phyloP scores from a whole-genome alignment of 164 flowering plant genomes.

The Nelumbo lutea region DNA sequence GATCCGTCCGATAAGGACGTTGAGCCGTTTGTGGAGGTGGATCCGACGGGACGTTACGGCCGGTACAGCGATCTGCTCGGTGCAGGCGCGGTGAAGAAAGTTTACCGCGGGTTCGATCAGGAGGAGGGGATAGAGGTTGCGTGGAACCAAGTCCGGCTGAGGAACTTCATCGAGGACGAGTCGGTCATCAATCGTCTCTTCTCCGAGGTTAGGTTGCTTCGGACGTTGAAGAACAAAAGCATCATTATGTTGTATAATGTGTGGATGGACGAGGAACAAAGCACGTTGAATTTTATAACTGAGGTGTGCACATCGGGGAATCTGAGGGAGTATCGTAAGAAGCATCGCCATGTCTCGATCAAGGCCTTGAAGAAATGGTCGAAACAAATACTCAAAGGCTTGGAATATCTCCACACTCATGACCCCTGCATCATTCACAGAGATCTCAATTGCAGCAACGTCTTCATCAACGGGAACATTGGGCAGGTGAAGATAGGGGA shows the following conservation, averaged over 20 bases:
- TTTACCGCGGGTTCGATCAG: conserved; percentile 77
- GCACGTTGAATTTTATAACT: conserved; percentile 66
- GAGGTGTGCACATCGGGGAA: conserved; percentile 78
- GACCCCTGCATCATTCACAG: too few species aligned
- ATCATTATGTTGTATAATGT: conserved; percentile 43
- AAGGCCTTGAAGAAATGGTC: too few species aligned
- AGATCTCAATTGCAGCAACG: conserved; percentile 38
- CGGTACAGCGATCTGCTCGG: conserved; percentile 67
- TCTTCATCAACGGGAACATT: conserved; percentile 73
- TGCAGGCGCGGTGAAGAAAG: conserved; percentile 68
- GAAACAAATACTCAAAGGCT: conserved; percentile 19
- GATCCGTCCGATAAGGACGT: conserved; percentile 29
- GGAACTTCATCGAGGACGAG: conserved; percentile 40
- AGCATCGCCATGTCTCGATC: conserved; percentile 46
- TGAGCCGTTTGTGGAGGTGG: conserved; percentile 65
- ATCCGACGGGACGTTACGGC: conserved; percentile 67
- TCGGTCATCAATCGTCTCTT: conserved; percentile 38
- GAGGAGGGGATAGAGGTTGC: conserved; percentile 87
- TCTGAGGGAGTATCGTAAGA: conserved; percentile 69
- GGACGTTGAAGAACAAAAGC: conserved; percentile 37
- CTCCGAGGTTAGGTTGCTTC: conserved; percentile 46
- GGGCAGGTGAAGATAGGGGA: conserved; percentile 19
- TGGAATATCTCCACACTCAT: conserved; percentile 13
- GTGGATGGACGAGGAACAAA: conserved; percentile 43
- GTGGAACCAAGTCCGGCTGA: conserved; percentile 65